Base-by-base conservation (phyloP, 371 early-diverging fungal species). In the Mucor ambiguus region DNA sequence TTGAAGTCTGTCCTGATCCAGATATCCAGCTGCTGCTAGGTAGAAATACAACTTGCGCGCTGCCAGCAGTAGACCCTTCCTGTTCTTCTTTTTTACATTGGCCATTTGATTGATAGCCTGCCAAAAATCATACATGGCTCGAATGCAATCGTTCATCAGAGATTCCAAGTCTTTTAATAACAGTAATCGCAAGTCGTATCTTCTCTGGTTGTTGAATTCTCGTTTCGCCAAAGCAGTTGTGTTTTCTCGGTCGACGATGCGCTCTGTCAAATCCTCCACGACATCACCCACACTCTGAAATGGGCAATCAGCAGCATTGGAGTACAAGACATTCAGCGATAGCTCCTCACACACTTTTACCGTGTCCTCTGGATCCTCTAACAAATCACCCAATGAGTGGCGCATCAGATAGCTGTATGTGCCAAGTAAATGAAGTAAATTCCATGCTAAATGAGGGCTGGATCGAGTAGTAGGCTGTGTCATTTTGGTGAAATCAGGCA, bases 321-420 rank as follows among this genome's bases (percentile, higher is more conserved):
- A 68, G 33, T 61, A 80, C 52, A 76, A 56, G 0, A 75, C 67
- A 12, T 59, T 8, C 5, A 32, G 58, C 3, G 73, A 80, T 18
- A 77, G 26, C 32, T 20, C 29, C 2, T 61, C 32, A 3, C 71
- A 38, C 3, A 68, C 55, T 18, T 49, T 3, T 2, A 72, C 24
- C 6, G 74, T 68, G 18, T 69, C 62, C n/a, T 41, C 28, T 4
- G 35, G 26, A 61, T 78, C 73, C 14, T 81, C 79, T 1, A 62
- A 37, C 3, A 75, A 20, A 11, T 74, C 74, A 4, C 79, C 81
- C 58, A 76, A 48, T 1, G 68, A 49, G 24, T 75, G 77, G 10
- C 81, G 77, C 70, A 77, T 70, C 26, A 77, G 29, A 46, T 81
- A 81, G n/a, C 75, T 71, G 57, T 81, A 81, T 3, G 71, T 72